Conservation (phyloP, 805 yeast genomes). For the Monosporozyma yasuniensis region DNA sequence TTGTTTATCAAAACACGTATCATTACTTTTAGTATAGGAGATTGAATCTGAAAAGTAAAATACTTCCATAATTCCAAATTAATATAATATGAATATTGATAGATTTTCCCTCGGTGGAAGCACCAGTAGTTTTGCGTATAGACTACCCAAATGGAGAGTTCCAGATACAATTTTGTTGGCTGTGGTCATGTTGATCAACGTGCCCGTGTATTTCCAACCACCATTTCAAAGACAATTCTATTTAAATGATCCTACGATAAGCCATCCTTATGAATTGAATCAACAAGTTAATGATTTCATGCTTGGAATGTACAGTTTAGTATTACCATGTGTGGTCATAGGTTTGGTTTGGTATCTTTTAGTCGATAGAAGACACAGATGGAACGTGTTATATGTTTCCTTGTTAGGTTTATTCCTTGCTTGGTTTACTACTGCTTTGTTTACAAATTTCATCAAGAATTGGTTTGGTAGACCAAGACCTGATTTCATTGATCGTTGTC, state of each 20-base stretch:
- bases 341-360: slow-evolving; percentile 24
- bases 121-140: slow-evolving; percentile 11
- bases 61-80: background rate
- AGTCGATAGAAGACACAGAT: slow-evolving; percentile 41
- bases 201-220: slow-evolving; percentile 28
- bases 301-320: slow-evolving; percentile 45
- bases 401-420: slow-evolving; percentile 57
- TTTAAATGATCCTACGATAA: slow-evolving; percentile 64
- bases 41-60: background rate
- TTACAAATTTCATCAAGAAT: slow-evolving; percentile 70
- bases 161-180: slow-evolving; percentile 31
- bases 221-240: slow-evolving; percentile 78
- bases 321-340: slow-evolving; percentile 42
- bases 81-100: slow-evolving; percentile 15
- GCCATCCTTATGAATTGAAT: slow-evolving; percentile 69
- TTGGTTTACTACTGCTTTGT: slow-evolving; percentile 46
- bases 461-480: slow-evolving; percentile 90
- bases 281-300: slow-evolving; percentile 59
- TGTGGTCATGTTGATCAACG: slow-evolving; percentile 25
- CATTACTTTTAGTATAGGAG: background rate
- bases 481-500: slow-evolving; percentile 80
- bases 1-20: background rate
- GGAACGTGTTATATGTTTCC: slow-evolving; percentile 55
- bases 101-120: slow-evolving; percentile 19
- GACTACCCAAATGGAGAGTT: slow-evolving; percentile 32